These are phyloP conservation scores for Phaffomyces opuntiae DNA, from an alignment of 805 yeast species.

Conservation along the genomic window DNA sequence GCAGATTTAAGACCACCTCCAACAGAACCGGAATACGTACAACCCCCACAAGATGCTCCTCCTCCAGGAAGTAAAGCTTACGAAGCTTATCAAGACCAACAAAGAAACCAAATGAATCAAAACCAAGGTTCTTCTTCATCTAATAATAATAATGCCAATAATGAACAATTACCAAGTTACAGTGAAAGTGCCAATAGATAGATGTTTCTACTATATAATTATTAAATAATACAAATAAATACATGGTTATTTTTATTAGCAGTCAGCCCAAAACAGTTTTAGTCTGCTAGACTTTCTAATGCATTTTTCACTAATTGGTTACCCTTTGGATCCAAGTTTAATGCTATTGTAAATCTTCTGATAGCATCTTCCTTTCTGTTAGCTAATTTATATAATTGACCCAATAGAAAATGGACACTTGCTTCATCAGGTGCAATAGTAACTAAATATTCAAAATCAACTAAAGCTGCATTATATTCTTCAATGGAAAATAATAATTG, in stretches of 20 bases:
- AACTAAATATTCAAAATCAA: constrained; percentile 64
- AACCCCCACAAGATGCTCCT: not conserved
- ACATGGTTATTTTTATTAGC: not conserved
- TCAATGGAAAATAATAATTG: constrained; percentile 69
- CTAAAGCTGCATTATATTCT: constrained; percentile 63
- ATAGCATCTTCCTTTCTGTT: constrained; percentile 73
- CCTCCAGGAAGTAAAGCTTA: not conserved
- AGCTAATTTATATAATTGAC: constrained; percentile 74
- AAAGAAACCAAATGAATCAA: not conserved
- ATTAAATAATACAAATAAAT: not conserved
- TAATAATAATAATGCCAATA: not conserved
- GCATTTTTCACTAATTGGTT: constrained; percentile 81
- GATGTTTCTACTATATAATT: not conserved
- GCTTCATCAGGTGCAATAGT: constrained; percentile 91
- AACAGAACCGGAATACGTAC: not conserved
- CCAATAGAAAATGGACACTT: constrained; percentile 82
- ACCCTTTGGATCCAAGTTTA: constrained; percentile 90
- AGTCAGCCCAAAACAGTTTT: not conserved
- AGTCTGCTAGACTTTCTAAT: constrained; percentile 40
- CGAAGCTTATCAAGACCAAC: not conserved
- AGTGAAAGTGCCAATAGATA: constrained; percentile 1
- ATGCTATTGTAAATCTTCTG: constrained; percentile 79
- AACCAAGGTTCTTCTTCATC: not conserved
- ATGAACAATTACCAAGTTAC: constrained; percentile 10
- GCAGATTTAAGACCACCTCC: not conserved